Percentiles rank a stretch among this genome's conserved stretches.
Conservation (phyloP, 2,329 filamentous ascomycete genomes). For the Apiospora sp. region DNA sequence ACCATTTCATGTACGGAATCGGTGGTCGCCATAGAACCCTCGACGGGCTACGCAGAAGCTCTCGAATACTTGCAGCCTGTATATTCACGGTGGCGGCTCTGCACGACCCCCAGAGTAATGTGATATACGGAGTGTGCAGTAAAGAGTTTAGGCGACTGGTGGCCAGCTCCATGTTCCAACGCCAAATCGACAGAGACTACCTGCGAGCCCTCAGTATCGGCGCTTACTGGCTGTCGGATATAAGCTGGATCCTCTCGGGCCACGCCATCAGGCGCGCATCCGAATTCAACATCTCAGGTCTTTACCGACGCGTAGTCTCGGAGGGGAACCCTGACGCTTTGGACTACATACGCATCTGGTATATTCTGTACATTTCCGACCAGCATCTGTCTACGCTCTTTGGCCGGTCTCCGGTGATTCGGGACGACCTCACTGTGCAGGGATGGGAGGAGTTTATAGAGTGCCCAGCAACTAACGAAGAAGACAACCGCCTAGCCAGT, state of each 20-base stretch:
- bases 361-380: constrained; percentile 61
- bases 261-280: constrained; percentile 58
- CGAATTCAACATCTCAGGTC: constrained; percentile 54
- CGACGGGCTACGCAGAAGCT: constrained; percentile 60
- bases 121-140: constrained; percentile 33
- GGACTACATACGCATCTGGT: constrained; percentile 67
- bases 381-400: constrained; percentile 68
- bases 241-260: constrained; percentile 69
- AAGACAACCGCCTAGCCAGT: constrained; percentile 65
- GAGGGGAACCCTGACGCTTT: constrained; percentile 52
- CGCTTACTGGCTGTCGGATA: constrained; percentile 68
- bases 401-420: constrained; percentile 64
- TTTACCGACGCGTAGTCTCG: constrained; percentile 49
- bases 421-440: constrained; percentile 64
- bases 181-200: constrained; percentile 53
- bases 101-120: constrained; percentile 37
- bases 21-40: constrained; percentile 58
- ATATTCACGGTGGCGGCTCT: constrained; percentile 58
- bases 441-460: constrained; percentile 65
- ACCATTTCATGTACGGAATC: constrained; percentile 59
- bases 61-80: constrained; percentile 59
- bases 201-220: constrained; percentile 67
- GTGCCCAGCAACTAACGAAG: constrained; percentile 57
- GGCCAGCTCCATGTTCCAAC: constrained; percentile 44
- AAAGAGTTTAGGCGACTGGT: constrained; percentile 34